Evolutionary conservation across 345 rosid genomes (phyloP).

Genomic region (Draba incana): DNA sequence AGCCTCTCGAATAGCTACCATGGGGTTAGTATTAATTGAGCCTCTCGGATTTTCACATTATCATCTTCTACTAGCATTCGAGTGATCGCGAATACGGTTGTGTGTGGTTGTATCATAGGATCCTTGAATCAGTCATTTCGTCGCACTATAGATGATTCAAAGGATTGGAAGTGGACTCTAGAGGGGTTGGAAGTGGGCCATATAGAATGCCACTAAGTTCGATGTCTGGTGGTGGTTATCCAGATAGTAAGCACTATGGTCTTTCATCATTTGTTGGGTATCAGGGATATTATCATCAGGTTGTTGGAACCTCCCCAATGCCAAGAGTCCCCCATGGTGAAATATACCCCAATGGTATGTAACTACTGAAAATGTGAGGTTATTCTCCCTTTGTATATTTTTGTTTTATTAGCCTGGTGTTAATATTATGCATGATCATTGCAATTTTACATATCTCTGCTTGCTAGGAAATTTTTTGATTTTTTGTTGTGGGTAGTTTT

Average conservation of each 20-base stretch:
- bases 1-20: too few species aligned
- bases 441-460: conserved; percentile 6
- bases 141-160: too few species aligned
- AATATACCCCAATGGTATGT: conserved; percentile 67
- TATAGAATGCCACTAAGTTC: conserved; percentile 60
- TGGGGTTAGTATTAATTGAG: too few species aligned
- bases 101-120: too few species aligned
- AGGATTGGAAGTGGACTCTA: too few species aligned
- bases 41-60: too few species aligned
- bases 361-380: conserved; percentile 61
- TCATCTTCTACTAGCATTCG: too few species aligned
- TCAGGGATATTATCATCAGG: conserved; percentile 53
- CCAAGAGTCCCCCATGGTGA: conserved; percentile 71
- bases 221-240: conserved; percentile 45
- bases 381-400: conserved; percentile 7
- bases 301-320: conserved; percentile 61
- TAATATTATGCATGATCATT: not conserved
- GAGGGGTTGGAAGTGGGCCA: too few species aligned
- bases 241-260: not conserved
- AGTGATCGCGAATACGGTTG: too few species aligned
- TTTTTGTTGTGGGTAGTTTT: conserved; percentile 9
- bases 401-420: conserved; percentile 3
- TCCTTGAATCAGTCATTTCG: too few species aligned
- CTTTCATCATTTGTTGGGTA: conserved; percentile 53
- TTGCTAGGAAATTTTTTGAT: not conserved